phyloP scores from a whole-genome alignment of 108 stramenopile species.

The Bacterosira constricta region DNA sequence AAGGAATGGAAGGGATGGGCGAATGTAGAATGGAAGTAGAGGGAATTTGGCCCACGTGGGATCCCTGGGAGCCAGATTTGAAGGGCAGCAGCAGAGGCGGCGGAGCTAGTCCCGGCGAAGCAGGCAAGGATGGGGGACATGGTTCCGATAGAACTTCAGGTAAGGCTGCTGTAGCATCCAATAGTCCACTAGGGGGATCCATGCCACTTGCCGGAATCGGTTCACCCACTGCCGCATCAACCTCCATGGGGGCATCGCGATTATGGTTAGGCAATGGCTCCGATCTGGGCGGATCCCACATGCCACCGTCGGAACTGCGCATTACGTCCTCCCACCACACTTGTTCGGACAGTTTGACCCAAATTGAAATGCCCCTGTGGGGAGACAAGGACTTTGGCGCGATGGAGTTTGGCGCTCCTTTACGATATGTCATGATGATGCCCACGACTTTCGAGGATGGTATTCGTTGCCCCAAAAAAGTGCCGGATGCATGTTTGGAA shows the following conservation, averaged over 20 bases:
- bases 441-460: conserved; percentile 4
- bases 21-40: conserved; percentile 48
- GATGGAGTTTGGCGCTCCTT: conserved; percentile 81
- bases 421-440: conserved; percentile 61
- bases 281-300: conserved; percentile 69
- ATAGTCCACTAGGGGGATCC: not conserved
- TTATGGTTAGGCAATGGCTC: conserved; percentile 37
- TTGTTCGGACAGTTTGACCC: conserved; percentile 43
- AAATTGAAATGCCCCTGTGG: conserved; percentile 85
- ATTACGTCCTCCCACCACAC: conserved; percentile 71
- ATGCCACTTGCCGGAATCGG: not conserved
- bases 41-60: conserved; percentile 87
- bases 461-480: not conserved
- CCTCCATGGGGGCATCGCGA: conserved; percentile 8
- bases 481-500: conserved; percentile 41
- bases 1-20: not conserved
- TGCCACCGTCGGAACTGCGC: conserved; percentile 79
- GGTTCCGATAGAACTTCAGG: too few species aligned
- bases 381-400: conserved; percentile 83
- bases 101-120: conserved; percentile 4
- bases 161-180: too few species aligned
- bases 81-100: conserved; percentile 21
- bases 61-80: conserved; percentile 61
- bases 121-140: too few species aligned
- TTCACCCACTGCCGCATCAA: conserved; percentile 43